These are phyloP conservation scores for Cupressus sempervirens DNA, from an alignment of 75 land plant genomes.

Conservation along the genomic window DNA sequence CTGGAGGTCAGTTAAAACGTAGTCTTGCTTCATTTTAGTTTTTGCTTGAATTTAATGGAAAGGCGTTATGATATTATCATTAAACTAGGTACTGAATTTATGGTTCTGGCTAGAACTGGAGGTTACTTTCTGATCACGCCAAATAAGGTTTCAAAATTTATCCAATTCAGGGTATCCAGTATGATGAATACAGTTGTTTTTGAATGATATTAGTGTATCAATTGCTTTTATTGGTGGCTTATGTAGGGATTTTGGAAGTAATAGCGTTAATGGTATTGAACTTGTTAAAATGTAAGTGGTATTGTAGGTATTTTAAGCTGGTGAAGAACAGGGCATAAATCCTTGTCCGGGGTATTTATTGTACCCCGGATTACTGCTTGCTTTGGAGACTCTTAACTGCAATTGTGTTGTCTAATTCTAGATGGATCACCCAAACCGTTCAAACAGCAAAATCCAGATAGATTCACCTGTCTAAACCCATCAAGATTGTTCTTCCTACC, in stretches of 20 bases:
- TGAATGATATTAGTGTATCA: not conserved
- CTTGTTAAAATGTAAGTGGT: not conserved
- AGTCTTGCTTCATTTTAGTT: not conserved
- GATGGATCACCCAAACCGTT: not conserved
- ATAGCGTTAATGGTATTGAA: no score
- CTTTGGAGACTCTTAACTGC: not conserved
- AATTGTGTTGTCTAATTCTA: not conserved
- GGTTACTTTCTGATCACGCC: not conserved
- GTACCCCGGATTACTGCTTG: no score
- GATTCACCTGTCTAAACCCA: not conserved
- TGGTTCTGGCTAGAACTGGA: not conserved
- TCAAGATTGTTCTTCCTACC: not conserved
- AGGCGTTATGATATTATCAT: not conserved
- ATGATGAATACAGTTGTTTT: not conserved
- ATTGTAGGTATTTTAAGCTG: not conserved
- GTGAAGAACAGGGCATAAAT: not conserved
- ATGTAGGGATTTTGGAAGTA: not conserved
- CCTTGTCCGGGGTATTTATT: no score
- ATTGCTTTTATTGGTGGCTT: not conserved
- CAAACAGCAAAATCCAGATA: not conserved
- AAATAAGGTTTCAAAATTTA: not conserved
- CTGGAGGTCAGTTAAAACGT: conserved; percentile 30
- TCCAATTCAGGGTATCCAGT: not conserved
- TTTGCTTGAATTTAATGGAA: not conserved
- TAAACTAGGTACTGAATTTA: not conserved